Evolutionary conservation across 805 yeast species (phyloP).

Genomic region (Myxozyma neotropica): DNA sequence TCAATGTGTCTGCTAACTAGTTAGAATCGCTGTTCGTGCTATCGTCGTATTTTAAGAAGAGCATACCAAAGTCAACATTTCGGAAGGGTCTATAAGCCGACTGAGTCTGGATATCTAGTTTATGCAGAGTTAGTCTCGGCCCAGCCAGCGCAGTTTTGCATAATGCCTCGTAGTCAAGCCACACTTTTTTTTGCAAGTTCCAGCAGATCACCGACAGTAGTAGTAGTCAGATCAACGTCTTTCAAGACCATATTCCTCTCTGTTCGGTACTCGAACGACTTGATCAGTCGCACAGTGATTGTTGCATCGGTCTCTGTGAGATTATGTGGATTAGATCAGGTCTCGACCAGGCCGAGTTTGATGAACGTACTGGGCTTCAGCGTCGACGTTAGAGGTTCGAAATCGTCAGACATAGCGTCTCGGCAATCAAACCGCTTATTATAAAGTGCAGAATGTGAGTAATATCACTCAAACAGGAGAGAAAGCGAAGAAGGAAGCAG

Average conservation of each 20-base stretch:
- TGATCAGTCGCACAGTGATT: conserved; percentile 81
- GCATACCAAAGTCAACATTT: conserved; percentile 50
- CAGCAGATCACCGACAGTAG: conserved; percentile 67
- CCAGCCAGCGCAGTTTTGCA: no score
- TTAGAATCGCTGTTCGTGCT: not conserved
- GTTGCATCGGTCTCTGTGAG: conserved; percentile 54
- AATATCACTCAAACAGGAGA: no score
- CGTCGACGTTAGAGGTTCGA: conserved; percentile 77
- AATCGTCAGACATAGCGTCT: conserved; percentile 9
- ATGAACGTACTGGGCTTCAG: conserved; percentile 60
- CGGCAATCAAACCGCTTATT: no score
- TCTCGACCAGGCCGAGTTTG: not conserved
- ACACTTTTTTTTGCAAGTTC: conserved; percentile 49
- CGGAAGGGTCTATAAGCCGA: conserved; percentile 83
- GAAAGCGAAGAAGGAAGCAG: no score
- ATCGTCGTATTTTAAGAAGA: not conserved
- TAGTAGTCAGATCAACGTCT: conserved; percentile 67
- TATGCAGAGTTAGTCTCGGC: not conserved
- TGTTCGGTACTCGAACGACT: conserved; percentile 89
- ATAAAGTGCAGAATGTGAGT: no score
- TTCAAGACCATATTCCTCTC: conserved; percentile 73
- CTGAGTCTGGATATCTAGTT: conserved; percentile 50
- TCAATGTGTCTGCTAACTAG: conserved; percentile 46
- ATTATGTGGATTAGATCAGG: not conserved
- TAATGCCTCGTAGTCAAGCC: conserved; percentile 1